phyloP scores from a whole-genome alignment of 169 alveolate genomes.

The Ichthyophthirius multifiliis region DNA sequence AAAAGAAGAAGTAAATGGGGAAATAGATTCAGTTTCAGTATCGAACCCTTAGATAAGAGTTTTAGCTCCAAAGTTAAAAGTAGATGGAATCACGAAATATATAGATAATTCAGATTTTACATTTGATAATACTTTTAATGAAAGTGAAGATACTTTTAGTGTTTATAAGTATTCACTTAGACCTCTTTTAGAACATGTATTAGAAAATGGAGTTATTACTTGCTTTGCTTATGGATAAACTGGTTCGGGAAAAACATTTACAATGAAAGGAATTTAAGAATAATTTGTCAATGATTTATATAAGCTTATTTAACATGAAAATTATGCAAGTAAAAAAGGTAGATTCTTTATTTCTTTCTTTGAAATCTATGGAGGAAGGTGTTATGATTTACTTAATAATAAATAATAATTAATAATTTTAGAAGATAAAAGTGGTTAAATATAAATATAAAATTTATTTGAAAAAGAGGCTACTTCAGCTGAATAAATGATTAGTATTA shows the following conservation, averaged over 20 bases:
- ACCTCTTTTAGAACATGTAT: slow-evolving; percentile 57
- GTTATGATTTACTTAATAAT: slow-evolving; percentile 43
- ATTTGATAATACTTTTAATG: slow-evolving; percentile 67
- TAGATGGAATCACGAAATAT: slow-evolving; percentile 89
- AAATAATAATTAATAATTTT: slow-evolving; percentile 21
- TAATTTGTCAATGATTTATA: background rate
- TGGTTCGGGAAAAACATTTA: slow-evolving; percentile 45
- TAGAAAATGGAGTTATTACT: slow-evolving; percentile 44
- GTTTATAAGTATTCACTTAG: slow-evolving; percentile 50
- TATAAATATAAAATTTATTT: slow-evolving; percentile 17
- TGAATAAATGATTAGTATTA: slow-evolving; percentile 4
- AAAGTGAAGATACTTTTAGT: slow-evolving; percentile 47
- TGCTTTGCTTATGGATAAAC: slow-evolving; percentile 46
- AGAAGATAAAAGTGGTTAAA: slow-evolving; percentile 33
- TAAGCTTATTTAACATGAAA: background rate
- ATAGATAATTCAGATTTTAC: slow-evolving; percentile 59
- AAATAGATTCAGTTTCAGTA: slow-evolving; percentile 72
- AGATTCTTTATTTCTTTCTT: slow-evolving; percentile 28
- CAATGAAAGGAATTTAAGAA: slow-evolving; percentile 34
- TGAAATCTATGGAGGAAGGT: slow-evolving; percentile 50
- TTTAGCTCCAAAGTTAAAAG: slow-evolving; percentile 82
- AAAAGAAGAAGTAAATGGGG: slow-evolving; percentile 73
- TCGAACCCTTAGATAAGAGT: slow-evolving; percentile 80
- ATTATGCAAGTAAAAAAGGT: background rate
- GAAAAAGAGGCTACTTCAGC: slow-evolving; percentile 20